Base-by-base conservation (phyloP, 2,329 filamentous ascomycete species). In the Triangularia verruculosa region DNA sequence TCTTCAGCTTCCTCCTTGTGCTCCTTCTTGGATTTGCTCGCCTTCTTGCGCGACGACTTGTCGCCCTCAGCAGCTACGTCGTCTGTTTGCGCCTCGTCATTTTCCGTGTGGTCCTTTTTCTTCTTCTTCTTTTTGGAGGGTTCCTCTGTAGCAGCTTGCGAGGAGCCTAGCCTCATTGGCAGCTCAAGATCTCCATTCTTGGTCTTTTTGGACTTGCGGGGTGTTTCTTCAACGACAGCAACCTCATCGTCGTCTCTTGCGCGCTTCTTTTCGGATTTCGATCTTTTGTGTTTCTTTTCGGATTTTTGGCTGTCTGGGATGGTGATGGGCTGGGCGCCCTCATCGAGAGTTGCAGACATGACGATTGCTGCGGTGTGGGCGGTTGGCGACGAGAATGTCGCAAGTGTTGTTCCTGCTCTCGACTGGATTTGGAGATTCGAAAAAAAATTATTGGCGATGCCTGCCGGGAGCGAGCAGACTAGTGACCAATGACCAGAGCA, bases 161-260 rank as follows among this genome's bases (percentile, higher is more conserved):
- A 39, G 7, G 34, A 47, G 6, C 39, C 39, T 47, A 47, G 4
- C n/a, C 39, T 47, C 25, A 58, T 17, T 13, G 34, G 57, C 9
- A 59, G 53, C 34, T 59, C 28, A 17, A 24, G 30, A 39, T 61
- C 39, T 34, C 65, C 72, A 57, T 71, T 78, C 72, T 78, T 78
- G 77, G 75, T 64, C 60, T 71, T 70, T 51, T 81, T 81, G 60
- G 77, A 76, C 64, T 80, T 81, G 69, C 84, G 83, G 69, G 69
- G 80, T 76, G 72, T 80, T 64, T 82, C 79, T 34, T 73, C 71
- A 55, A 77, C 75, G 47, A 74, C 75, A 7, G 67, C 63, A 20
- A 68, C 70, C 43, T 82, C 79, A 25, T 81, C 79, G 2, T 54
- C 51, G 52, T 70, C 69, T 17, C 79, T 73, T 6, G 74, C 71